Evolutionary conservation across 257 asterid genomes (phyloP).

Genomic region (Orobanche coerulescens): DNA sequence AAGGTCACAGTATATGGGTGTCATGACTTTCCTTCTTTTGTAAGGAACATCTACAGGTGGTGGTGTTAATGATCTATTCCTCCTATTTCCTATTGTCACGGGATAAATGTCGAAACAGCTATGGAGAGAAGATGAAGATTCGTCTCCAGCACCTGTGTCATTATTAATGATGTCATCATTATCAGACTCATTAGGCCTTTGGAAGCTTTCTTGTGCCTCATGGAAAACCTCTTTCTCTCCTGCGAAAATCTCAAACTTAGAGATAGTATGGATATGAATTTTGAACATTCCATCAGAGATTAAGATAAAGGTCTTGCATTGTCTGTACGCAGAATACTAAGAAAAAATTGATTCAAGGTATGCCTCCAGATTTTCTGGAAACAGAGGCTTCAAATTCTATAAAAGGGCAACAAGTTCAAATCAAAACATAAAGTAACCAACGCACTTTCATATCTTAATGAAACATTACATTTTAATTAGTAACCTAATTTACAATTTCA

Average conservation of each 20-base stretch:
- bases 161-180: slow-evolving; percentile 23
- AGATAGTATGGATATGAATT: slow-evolving; percentile 10
- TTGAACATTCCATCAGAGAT: not conserved
- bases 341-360: no score
- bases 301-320: not conserved
- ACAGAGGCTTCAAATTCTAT: not conserved
- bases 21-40: slow-evolving; percentile 65
- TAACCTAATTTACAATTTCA: not conserved
- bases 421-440: not conserved
- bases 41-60: slow-evolving; percentile 53
- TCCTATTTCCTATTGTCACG: slow-evolving; percentile 24
- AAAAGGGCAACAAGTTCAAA: not conserved
- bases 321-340: no score
- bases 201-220: slow-evolving; percentile 60
- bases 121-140: slow-evolving; percentile 42
- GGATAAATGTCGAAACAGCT: slow-evolving; percentile 44
- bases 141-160: slow-evolving; percentile 26
- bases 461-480: not conserved
- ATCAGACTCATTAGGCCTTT: slow-evolving; percentile 25
- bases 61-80: slow-evolving; percentile 41
- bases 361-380: not conserved
- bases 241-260: slow-evolving; percentile 32
- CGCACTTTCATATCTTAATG: not conserved
- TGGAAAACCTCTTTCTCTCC: slow-evolving; percentile 74
- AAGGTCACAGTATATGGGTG: slow-evolving; percentile 33